These are phyloP conservation scores for Phialophora tarda DNA, from an alignment of 2,329 filamentous ascomycete genomes.

Conservation along the genomic window DNA sequence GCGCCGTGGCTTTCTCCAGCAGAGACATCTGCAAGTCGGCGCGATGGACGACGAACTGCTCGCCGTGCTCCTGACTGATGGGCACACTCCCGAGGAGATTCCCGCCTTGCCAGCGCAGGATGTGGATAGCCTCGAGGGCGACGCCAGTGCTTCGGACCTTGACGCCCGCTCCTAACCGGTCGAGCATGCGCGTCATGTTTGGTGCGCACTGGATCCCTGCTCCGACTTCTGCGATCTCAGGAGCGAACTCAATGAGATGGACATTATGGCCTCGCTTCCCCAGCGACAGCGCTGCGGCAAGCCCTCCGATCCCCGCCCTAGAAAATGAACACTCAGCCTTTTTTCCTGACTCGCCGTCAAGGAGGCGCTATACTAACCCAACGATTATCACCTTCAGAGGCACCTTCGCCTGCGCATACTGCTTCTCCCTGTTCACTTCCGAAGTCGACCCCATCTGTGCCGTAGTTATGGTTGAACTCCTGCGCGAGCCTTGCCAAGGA, in stretches of 20 bases:
- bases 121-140: conserved; percentile 49
- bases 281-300: conserved; percentile 43
- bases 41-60: conserved; percentile 48
- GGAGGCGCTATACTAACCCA: conserved; percentile 27
- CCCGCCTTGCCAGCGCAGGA: conserved; percentile 43
- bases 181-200: conserved; percentile 38
- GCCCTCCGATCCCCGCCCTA: conserved; percentile 43
- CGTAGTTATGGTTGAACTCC: neutral
- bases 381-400: conserved; percentile 29
- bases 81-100: conserved; percentile 40
- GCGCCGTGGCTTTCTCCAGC: conserved; percentile 46
- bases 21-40: conserved; percentile 41
- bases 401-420: conserved; percentile 25
- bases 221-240: conserved; percentile 65
- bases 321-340: neutral
- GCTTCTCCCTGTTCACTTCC: conserved; percentile 27
- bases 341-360: conserved; percentile 34
- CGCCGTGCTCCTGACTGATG: conserved; percentile 50
- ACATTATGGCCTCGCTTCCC: conserved; percentile 45
- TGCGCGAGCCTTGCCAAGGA: conserved; percentile 1
- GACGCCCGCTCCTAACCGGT: conserved; percentile 30
- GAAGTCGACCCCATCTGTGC: conserved; percentile 16
- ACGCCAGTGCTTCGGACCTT: conserved; percentile 38
- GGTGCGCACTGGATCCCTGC: conserved; percentile 41
- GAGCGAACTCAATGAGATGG: conserved; percentile 68